A percentile compares a stretch with the other conserved stretches of the same genome.
phyloP scores from a whole-genome alignment of 2,329 filamentous ascomycete genomes.

The Colletotrichum graminicola region DNA sequence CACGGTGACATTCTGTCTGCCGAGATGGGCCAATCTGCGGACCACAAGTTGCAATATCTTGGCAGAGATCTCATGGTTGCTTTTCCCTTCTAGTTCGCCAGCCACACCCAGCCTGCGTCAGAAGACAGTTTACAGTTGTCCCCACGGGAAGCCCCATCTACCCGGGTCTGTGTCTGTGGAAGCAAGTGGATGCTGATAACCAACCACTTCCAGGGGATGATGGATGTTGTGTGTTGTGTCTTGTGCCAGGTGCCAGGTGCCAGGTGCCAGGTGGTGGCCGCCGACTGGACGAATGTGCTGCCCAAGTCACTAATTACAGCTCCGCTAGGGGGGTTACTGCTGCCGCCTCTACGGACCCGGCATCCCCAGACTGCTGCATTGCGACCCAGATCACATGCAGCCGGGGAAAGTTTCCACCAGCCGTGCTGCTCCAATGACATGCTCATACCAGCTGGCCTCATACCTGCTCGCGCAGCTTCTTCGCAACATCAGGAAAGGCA shows the following conservation, averaged over 20 bases:
- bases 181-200: neutral
- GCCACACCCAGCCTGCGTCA: constrained; percentile 13
- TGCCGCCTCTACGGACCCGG: constrained; percentile 6
- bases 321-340: constrained; percentile 2
- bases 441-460: constrained; percentile 10
- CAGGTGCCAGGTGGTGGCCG: constrained; percentile 1
- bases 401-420: constrained; percentile 26
- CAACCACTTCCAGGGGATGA: neutral
- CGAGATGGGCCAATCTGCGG: constrained; percentile 9
- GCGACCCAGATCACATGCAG: constrained; percentile 37
- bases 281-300: constrained; percentile 19
- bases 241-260: constrained; percentile 16
- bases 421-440: constrained; percentile 19
- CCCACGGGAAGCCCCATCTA: neutral
- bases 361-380: constrained; percentile 2
- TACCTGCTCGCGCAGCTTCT: constrained; percentile 1
- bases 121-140: neutral
- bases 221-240: constrained; percentile 3
- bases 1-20: constrained; percentile 2
- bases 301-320: constrained; percentile 8
- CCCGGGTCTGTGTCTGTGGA: neutral
- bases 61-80: constrained; percentile 17
- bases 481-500: neutral
- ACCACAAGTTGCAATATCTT: constrained; percentile 4
- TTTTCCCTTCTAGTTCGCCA: constrained; percentile 14